phyloP scores from a whole-genome alignment of 2,329 filamentous ascomycete genomes.

The Arthrobotrys sphaeroides region DNA sequence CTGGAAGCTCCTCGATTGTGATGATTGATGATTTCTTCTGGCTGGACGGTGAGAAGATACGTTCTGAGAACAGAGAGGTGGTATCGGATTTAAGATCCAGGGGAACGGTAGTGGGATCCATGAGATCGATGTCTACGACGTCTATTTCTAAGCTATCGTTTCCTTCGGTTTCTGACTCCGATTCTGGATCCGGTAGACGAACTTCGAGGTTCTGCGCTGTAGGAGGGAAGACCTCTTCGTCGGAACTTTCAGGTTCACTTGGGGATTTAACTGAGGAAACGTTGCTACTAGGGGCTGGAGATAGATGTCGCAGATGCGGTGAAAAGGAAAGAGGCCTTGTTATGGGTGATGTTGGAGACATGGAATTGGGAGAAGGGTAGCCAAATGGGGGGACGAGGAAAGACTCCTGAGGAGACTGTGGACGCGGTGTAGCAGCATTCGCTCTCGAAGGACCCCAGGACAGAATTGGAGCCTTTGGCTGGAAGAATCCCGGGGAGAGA shows the following conservation, averaged over 20 bases:
- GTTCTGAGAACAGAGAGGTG: constrained; percentile 36
- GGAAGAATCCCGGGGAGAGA: constrained; percentile 44
- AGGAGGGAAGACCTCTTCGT: constrained; percentile 39
- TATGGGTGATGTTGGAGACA: constrained; percentile 40
- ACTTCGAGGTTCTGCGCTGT: constrained; percentile 39
- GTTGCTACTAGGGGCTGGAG: constrained; percentile 46
- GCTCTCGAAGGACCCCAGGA: constrained; percentile 29
- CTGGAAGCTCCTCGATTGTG: constrained; percentile 51
- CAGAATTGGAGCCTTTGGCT: constrained; percentile 29
- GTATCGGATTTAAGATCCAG: constrained; percentile 46
- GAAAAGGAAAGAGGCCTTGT: constrained; percentile 47
- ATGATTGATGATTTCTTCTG: constrained; percentile 21
- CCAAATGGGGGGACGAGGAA: constrained; percentile 36
- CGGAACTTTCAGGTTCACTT: constrained; percentile 48
- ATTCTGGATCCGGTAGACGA: constrained; percentile 47
- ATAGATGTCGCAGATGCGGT: constrained; percentile 48
- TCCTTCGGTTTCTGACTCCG: constrained; percentile 37
- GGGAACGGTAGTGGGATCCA: constrained; percentile 30
- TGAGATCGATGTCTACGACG: constrained; percentile 10
- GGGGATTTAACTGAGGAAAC: constrained; percentile 43
- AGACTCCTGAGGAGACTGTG: constrained; percentile 45
- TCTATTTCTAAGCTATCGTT: not conserved
- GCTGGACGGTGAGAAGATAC: not conserved
- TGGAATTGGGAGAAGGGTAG: constrained; percentile 41
- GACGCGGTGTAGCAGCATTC: constrained; percentile 18